Conservation (phyloP, 1,139 yeast genomes). For the Diutina catenulata region DNA sequence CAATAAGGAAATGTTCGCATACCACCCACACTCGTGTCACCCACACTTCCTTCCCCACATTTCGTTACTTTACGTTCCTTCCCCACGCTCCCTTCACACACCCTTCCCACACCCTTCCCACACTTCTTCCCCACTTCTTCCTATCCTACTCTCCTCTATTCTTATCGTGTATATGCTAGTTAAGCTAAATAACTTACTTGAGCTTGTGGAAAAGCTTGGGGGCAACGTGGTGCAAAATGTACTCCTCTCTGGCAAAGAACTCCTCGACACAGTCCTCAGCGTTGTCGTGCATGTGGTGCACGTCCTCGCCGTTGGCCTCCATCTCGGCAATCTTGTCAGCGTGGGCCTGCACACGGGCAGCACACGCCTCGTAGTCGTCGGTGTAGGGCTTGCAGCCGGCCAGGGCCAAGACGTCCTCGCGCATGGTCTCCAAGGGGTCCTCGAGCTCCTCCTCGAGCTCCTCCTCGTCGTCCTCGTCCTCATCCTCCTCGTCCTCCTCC, state of each 20-base stretch:
- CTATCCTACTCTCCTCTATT: too few relatives aligned
- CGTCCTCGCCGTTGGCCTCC: slow-evolving; percentile 73
- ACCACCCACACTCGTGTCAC: too few relatives aligned
- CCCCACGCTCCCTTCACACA: too few relatives aligned
- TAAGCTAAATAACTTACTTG: slow-evolving; percentile 57
- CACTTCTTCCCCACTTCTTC: too few relatives aligned
- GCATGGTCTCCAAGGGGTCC: slow-evolving; percentile 59
- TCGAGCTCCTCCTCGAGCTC: slow-evolving; percentile 66
- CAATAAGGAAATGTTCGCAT: too few relatives aligned
- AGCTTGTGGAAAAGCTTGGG: slow-evolving; percentile 81
- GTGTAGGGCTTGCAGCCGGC: slow-evolving; percentile 61
- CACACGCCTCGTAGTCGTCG: slow-evolving; percentile 92
- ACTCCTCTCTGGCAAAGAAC: slow-evolving; percentile 93
- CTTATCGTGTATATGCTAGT: too few relatives aligned
- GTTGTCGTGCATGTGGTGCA: slow-evolving; percentile 65
- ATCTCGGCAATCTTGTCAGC: too few relatives aligned
- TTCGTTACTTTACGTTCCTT: too few relatives aligned
- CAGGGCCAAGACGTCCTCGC: slow-evolving; percentile 56
- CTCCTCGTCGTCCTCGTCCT: slow-evolving; percentile 63
- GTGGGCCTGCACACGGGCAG: slow-evolving; percentile 92
- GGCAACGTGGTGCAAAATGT: slow-evolving; percentile 86
- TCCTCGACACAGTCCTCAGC: slow-evolving; percentile 98
- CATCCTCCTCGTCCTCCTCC: slow-evolving; percentile 46
- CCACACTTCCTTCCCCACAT: too few relatives aligned
- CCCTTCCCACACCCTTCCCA: too few relatives aligned